Evolutionary conservation across 108 stramenopile genomes (phyloP), one percentile per base, ranked within the genome.

Genomic region (Cyclotella sp.): DNA sequence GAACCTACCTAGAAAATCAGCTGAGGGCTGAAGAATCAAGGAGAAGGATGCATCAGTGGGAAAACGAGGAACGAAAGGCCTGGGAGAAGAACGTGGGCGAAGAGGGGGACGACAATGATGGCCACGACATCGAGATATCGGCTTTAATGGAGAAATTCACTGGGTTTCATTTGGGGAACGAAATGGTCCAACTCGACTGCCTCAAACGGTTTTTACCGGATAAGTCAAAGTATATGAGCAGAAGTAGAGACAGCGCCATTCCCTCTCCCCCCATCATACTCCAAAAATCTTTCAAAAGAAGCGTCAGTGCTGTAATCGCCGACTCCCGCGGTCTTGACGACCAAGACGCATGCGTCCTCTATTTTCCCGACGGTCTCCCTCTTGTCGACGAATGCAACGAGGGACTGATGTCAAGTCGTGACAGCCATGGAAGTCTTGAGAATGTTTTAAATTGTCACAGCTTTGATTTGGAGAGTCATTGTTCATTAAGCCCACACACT

Each of bases 1-100:
- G 63, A 65, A 52, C 40, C 16, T 75, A 65, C 40, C 43, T 75
- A 21, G 58, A 75, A 41, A 43, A 63, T 52, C 73, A 75, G 42
- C 14, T 75, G 13, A 44, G 29, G 22, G 73, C 73, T 12, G 73
- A 75, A 29, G 47, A 24, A 29, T 12, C 4, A 0, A 4, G 14
- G 19, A 18, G 73, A n/a, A 51, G 52, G 40, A 75, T 28, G 26
- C 60, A 73, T 21, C 34, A 62, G 18, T 58, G 30, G 42, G 34
- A 63, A 30, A 73, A 73, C 40, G 28, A 63, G 11, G 72, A 73
- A 55, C 30, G 72, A 26, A 73, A 63, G 61, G 22, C 26, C 4
- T 3, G 72, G 10, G 30, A 39, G 45, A 55, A 55, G 49, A 43
- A 3, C 8, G 19, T 29, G 11, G 29, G 29, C 21, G 42, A 75